A percentile compares a stretch with the other conserved stretches of the same genome.
Evolutionary conservation across 192 early-diverging fungal genomes (phyloP).

Genomic region (Rhizophagus sp.): DNA sequence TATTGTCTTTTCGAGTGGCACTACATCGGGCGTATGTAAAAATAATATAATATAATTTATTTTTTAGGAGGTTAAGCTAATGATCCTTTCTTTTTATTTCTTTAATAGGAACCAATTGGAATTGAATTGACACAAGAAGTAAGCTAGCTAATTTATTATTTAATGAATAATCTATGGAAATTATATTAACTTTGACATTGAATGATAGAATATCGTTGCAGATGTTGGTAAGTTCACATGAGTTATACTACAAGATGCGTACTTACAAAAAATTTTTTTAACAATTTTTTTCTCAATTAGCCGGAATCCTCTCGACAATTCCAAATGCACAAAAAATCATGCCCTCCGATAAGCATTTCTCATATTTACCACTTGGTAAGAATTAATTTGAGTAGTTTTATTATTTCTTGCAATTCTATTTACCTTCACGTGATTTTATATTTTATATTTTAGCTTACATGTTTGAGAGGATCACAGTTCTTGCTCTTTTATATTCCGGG

Average conservation of each 20-base stretch:
- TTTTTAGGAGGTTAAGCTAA: not conserved
- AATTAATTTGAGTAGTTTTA: not conserved
- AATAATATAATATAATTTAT: not conserved
- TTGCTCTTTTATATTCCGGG: conserved; percentile 48
- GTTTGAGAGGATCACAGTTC: conserved; percentile 34
- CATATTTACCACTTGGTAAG: conserved; percentile 45
- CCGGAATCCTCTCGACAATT: conserved; percentile 34
- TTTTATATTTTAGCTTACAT: conserved; percentile 34
- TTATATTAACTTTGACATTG: not conserved
- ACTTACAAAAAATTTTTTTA: not conserved
- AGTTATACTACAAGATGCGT: not conserved
- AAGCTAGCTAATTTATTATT: conserved; percentile 8
- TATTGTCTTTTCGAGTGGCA: conserved; percentile 81
- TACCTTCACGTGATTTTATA: not conserved
- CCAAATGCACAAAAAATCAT: conserved; percentile 39
- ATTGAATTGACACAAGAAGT: conserved; percentile 42
- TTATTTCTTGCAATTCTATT: not conserved
- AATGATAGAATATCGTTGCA: conserved; percentile 36
- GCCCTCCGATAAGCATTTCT: conserved; percentile 35
- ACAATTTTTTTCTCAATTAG: conserved; percentile 23
- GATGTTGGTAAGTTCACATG: conserved; percentile 32
- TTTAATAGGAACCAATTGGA: conserved; percentile 14
- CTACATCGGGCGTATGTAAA: conserved; percentile 46
- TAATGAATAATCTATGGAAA: not conserved
- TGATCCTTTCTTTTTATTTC: not conserved